These are phyloP conservation scores for Globisporangium lucens DNA, from an alignment of 352 stramenopile genomes.

Conservation along the genomic window DNA sequence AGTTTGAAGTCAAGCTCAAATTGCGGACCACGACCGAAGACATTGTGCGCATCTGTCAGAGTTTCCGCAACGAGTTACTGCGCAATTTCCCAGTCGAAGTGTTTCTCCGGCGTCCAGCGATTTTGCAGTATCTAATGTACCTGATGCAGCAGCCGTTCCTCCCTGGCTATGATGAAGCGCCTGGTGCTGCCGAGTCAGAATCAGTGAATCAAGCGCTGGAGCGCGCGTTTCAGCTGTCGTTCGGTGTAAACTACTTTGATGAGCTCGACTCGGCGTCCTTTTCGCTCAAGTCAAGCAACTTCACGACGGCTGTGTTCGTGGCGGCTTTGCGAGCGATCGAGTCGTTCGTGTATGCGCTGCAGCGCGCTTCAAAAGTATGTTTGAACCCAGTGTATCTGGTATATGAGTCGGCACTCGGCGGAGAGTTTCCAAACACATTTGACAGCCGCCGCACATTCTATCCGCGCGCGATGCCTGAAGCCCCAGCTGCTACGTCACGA, in stretches of 20 bases:
- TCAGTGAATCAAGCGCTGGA: conserved; percentile 20
- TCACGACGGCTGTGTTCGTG: conserved; percentile 48
- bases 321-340: conserved; percentile 64
- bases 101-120: conserved; percentile 59
- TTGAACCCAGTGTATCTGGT: conserved; percentile 50
- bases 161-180: conserved; percentile 11
- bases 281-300: conserved; percentile 43
- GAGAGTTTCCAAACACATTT: conserved; percentile 27
- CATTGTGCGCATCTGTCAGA: conserved; percentile 46
- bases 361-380: conserved; percentile 23
- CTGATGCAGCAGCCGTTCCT: conserved; percentile 65
- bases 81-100: conserved; percentile 65
- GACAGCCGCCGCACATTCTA: conserved; percentile 33
- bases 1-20: conserved; percentile 73
- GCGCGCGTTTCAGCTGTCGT: conserved; percentile 18
- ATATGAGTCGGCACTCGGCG: conserved; percentile 21
- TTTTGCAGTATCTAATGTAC: conserved; percentile 61
- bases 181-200: neutral
- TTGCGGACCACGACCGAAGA: conserved; percentile 44
- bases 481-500: neutral
- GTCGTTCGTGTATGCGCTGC: conserved; percentile 46
- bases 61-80: conserved; percentile 52
- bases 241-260: conserved; percentile 79
- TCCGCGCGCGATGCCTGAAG: conserved; percentile 25
- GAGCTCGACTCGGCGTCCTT: conserved; percentile 42